Evolutionary conservation across 1,284 basidiomycete genomes (phyloP).

Genomic region (Moesziomyces sp.): DNA sequence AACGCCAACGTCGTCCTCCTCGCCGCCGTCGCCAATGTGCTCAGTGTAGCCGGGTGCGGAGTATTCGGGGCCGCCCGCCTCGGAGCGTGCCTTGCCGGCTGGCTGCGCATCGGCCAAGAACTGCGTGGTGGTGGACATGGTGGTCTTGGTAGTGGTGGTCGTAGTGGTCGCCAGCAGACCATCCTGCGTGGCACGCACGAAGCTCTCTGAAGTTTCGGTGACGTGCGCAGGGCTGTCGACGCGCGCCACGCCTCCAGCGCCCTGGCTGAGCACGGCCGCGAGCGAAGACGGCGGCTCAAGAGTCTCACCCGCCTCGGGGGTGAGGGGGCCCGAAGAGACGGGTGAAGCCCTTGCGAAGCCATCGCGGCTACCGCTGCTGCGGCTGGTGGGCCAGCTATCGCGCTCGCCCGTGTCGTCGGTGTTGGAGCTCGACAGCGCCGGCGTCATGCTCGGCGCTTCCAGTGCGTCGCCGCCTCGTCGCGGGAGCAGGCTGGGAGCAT

Average conservation of each 20-base stretch:
- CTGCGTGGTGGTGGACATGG: conserved; percentile 21
- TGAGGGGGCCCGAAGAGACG: conserved; percentile 20
- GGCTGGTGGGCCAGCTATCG: conserved; percentile 55
- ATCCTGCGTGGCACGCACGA: conserved; percentile 18
- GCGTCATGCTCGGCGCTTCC: conserved; percentile 28
- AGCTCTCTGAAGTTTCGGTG: conserved; percentile 33
- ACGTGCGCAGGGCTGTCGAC: conserved; percentile 18
- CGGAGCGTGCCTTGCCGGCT: conserved; percentile 13
- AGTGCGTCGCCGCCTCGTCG: conserved; percentile 4
- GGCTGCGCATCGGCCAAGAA: conserved; percentile 5
- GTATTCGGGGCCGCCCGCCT: conserved; percentile 4
- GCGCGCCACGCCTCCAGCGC: conserved; percentile 1
- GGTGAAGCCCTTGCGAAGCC: conserved; percentile 12
- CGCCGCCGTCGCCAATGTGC: neutral
- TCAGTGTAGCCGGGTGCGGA: too few species aligned
- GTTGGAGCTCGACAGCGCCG: conserved; percentile 18
- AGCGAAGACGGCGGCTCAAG: conserved; percentile 11
- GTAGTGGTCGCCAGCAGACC: conserved; percentile 40
- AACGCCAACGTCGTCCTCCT: neutral
- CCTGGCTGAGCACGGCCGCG: conserved; percentile 11
- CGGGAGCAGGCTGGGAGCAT: conserved; percentile 1
- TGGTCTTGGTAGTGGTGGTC: conserved; percentile 37
- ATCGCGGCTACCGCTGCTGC: conserved; percentile 13
- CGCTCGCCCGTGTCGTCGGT: conserved; percentile 43
- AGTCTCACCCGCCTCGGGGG: conserved; percentile 10